These are phyloP conservation scores for Trichoderma atrobrunneum DNA, from an alignment of 2,329 filamentous ascomycete species.

Conservation along the genomic window DNA sequence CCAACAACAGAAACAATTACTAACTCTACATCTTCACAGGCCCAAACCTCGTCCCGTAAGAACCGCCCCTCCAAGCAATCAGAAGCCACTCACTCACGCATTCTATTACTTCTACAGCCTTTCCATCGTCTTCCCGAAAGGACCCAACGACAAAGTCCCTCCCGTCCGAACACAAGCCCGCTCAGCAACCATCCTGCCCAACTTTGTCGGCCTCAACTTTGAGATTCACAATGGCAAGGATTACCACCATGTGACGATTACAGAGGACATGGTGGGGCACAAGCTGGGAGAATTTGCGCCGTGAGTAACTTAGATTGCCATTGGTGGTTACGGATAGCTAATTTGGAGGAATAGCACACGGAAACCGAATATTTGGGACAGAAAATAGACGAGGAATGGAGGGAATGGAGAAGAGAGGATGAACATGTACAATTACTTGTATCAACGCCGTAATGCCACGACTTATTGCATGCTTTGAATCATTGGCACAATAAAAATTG, in stretches of 20 bases:
- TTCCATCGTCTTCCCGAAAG: conserved; percentile 61
- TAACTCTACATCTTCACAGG: conserved; percentile 34
- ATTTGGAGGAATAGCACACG: conserved; percentile 45
- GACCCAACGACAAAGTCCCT: conserved; percentile 59
- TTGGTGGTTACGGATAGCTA: neutral
- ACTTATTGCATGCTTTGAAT: neutral
- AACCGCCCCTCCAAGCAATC: conserved; percentile 4
- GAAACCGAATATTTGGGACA: conserved; percentile 56
- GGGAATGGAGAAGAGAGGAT: conserved; percentile 23
- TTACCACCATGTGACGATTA: conserved; percentile 78
- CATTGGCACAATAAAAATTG: neutral
- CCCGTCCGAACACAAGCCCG: conserved; percentile 86
- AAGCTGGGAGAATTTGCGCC: conserved; percentile 89
- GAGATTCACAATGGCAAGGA: conserved; percentile 89
- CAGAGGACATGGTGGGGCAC: conserved; percentile 94
- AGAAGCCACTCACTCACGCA: neutral
- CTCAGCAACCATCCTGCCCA: conserved; percentile 84
- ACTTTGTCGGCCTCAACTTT: conserved; percentile 86
- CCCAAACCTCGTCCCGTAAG: conserved; percentile 55
- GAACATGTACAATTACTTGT: conserved; percentile 31
- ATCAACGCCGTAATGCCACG: conserved; percentile 26
- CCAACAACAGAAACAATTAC: neutral
- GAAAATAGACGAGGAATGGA: conserved; percentile 30
- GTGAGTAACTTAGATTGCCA: conserved; percentile 53
- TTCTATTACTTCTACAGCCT: conserved; percentile 41